Evolutionary conservation across 345 rosid species (phyloP).

Genomic region (Isatis tinctoria): DNA sequence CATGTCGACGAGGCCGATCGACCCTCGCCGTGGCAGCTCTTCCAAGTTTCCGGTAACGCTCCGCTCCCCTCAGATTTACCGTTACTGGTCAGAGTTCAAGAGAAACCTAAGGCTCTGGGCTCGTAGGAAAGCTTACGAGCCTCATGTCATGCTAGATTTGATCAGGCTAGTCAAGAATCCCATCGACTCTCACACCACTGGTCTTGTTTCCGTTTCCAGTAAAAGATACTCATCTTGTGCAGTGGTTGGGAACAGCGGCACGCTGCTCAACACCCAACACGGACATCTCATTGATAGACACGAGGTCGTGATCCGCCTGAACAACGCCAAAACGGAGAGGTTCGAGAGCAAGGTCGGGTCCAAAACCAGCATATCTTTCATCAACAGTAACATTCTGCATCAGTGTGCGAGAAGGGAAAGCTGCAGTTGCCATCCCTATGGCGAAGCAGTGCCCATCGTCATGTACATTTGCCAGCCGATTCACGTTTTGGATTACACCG

Average conservation of each 20-base stretch:
- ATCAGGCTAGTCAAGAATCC: slow-evolving; percentile 51
- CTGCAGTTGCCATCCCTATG: slow-evolving; percentile 87
- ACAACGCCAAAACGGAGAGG: slow-evolving; percentile 64
- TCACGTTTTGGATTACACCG: slow-evolving; percentile 74
- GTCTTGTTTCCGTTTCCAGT: slow-evolving; percentile 30
- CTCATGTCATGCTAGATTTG: slow-evolving; percentile 62
- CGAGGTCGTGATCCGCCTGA: slow-evolving; percentile 76
- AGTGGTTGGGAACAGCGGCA: slow-evolving; percentile 91
- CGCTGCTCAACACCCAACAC: slow-evolving; percentile 47
- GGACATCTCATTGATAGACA: slow-evolving; percentile 77
- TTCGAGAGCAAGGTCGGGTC: slow-evolving; percentile 62
- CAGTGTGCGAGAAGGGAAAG: slow-evolving; percentile 58
- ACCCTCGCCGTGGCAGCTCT: slow-evolving; percentile 30
- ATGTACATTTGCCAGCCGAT: slow-evolving; percentile 86
- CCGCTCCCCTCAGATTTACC: slow-evolving; percentile 56
- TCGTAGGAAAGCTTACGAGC: slow-evolving; percentile 49
- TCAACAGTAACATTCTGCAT: slow-evolving; percentile 85
- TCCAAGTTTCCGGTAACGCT: slow-evolving; percentile 36
- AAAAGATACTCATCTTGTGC: slow-evolving; percentile 68
- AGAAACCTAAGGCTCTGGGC: slow-evolving; percentile 59
- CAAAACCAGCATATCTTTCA: slow-evolving; percentile 69
- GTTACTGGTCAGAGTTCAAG: slow-evolving; percentile 69
- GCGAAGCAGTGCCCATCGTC: slow-evolving; percentile 52
- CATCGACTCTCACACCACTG: slow-evolving; percentile 44
- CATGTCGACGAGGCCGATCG: slow-evolving; percentile 47